These are phyloP conservation scores for Durio zibethinus DNA, from an alignment of 345 rosid species.

Conservation along the genomic window DNA sequence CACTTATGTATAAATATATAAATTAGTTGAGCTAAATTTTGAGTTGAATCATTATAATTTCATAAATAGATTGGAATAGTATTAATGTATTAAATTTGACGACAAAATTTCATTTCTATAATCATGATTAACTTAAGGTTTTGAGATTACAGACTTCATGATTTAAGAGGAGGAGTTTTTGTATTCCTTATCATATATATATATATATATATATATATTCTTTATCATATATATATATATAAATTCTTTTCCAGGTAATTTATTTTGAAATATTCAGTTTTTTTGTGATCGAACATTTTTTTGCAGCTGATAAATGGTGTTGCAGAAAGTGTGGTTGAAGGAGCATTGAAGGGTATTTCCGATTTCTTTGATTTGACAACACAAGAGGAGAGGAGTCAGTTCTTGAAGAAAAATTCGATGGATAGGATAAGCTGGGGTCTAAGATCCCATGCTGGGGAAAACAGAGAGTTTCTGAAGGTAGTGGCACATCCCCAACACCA, in stretches of 20 bases:
- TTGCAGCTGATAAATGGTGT: slow-evolving; percentile 33
- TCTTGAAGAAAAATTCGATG: slow-evolving; percentile 13
- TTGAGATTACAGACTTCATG: not conserved
- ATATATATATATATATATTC: too few species aligned
- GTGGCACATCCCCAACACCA: slow-evolving; percentile 25
- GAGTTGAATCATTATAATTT: not conserved
- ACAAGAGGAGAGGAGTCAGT: slow-evolving; percentile 15
- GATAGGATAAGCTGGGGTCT: slow-evolving; percentile 24
- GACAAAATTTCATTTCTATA: too few species aligned
- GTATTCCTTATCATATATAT: not conserved
- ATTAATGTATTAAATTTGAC: too few species aligned
- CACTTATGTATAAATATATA: too few species aligned
- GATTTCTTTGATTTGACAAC: slow-evolving; percentile 21
- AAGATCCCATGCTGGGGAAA: slow-evolving; percentile 18
- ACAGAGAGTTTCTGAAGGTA: slow-evolving; percentile 28
- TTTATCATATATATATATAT: too few species aligned
- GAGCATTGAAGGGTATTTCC: slow-evolving; percentile 19
- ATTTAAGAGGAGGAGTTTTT: not conserved
- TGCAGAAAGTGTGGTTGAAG: slow-evolving; percentile 21
- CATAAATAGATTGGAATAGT: not conserved
- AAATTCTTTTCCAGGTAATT: not conserved
- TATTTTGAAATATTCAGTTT: not conserved
- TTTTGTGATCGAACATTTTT: not conserved
- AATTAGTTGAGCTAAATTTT: too few species aligned
- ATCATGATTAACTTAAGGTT: too few species aligned